A percentile compares a stretch with the other conserved stretches of the same genome.
phyloP scores from a whole-genome alignment of 2,329 filamentous ascomycete species.

The Nemania diffusa region DNA sequence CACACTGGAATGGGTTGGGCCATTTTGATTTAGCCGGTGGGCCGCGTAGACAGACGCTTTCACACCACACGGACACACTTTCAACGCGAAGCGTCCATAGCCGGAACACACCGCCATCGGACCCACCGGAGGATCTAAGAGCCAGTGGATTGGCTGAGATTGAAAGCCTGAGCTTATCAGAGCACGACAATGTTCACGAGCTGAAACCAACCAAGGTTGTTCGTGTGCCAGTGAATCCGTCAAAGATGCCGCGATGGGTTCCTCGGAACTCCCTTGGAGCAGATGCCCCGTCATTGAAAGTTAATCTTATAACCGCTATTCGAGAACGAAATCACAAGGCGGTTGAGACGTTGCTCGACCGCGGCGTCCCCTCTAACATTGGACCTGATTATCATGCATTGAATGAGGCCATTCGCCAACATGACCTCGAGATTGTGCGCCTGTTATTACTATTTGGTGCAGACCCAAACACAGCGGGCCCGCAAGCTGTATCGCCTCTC shows the following conservation, averaged over 20 bases:
- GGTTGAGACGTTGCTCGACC: conserved; percentile 67
- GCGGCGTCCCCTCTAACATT: conserved; percentile 64
- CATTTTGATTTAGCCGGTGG: conserved; percentile 6
- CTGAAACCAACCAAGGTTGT: conserved; percentile 55
- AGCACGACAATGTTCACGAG: conserved; percentile 47
- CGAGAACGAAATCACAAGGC: conserved; percentile 66
- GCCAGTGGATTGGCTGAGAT: conserved; percentile 41
- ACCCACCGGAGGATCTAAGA: conserved; percentile 34
- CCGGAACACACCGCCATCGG: conserved; percentile 27
- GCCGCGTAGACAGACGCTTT: conserved; percentile 15
- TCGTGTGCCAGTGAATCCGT: conserved; percentile 61
- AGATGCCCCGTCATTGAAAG: conserved; percentile 57
- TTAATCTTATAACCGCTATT: conserved; percentile 64
- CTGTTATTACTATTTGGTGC: conserved; percentile 67
- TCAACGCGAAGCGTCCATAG: conserved; percentile 34
- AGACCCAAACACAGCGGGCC: conserved; percentile 63
- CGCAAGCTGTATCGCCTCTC: conserved; percentile 62
- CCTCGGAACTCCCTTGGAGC: conserved; percentile 58
- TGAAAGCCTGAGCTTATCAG: conserved; percentile 42
- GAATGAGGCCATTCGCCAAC: conserved; percentile 62
- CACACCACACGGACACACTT: conserved; percentile 31
- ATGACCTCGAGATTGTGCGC: conserved; percentile 64
- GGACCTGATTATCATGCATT: conserved; percentile 60
- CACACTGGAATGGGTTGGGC: conserved; percentile 28
- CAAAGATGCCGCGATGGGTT: conserved; percentile 62